Evolutionary conservation across 2,329 filamentous ascomycete species (phyloP), one percentile per base, ranked within the genome.

Genomic region (Microsporum canis): DNA sequence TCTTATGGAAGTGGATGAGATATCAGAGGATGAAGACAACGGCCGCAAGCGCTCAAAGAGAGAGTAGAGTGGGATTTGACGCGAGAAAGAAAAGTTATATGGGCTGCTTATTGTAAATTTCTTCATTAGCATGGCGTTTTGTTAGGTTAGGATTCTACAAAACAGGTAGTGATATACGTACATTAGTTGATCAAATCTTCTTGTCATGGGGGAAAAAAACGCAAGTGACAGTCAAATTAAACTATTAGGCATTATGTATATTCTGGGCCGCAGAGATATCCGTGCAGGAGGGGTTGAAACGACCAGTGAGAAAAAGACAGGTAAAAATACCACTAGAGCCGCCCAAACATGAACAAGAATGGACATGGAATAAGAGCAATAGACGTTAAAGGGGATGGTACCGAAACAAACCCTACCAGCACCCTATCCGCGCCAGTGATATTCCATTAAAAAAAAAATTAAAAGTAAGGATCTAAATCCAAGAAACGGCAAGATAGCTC

Each of bases 1-100:
- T 58, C 79, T 76, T 62, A 78, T 78, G 66, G 76, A 79, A 61
- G 74, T 71, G 17, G 74, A 76, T 64, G 72, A 73, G 60, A 59
- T 72, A 29, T 71, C 69, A 58, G 69, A 73, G 59, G 71, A 74
- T 45, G 72, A 72, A n/a, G 31, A 55, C 36, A 36, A 17, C n/a
- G 17, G 39, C 31, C 51, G 36, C 31, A 55, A 55, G n/a, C 51
- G 51, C 23, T 34, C 51, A 31, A 55, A 55, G 51, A 31, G n/a
- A 36, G 51, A 55, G 31, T 36, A 55, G 31, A 7, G 17, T 55
- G 31, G 29, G 10, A 3, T 29, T 34, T 36, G 17, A 23, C 14
- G 14, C 23, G 27, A 51, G 31, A 55, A 29, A 55, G n/a, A 53
- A 55, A 55, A 55, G 51, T 55, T 55, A 55, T 55, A 14, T n/a